Evolutionary conservation across 768 basidiomycete genomes (phyloP), one percentile per base, ranked within the genome.

Genomic region (Ramaria rubella): DNA sequence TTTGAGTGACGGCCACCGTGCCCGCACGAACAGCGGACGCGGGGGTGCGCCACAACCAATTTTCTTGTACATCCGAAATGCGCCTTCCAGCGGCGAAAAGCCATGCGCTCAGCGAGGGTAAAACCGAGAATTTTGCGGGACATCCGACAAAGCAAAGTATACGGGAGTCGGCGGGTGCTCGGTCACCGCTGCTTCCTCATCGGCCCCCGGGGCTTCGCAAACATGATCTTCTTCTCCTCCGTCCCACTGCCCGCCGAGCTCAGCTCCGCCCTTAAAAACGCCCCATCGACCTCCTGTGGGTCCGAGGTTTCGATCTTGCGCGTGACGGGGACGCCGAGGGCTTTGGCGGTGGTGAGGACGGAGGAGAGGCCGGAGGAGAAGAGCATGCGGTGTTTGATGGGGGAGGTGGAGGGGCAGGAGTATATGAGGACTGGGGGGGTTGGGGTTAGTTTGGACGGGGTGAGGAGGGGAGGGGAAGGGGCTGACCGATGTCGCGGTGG

Each of bases 341-440:
- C 71, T 59, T 83, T 83, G 30, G 80, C 82, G 7, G 78, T 71
- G 50, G 76, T 74, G 63, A 80, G 85, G 6, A 86, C 76, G 19
- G 78, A 68, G 9, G 75, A 63, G 11, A 81, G 80, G 8, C 82
- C 84, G 2, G 86, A 84, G 0, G 92, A 90, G 70, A 94, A 95
- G 33, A 96, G 67, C 90, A 98, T 94, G 43, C 93, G 80, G 59
- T 85, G 76, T 64, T 90, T 91, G 71, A 96, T 78, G 1, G 89
- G 87, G 5, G 88, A 90, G 14, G 70, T 64, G 3, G 84, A 78
- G 0, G 94, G 94, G 68, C 94, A 98, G 19, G 87, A 88, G 70
- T 97, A 98, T 56, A 96, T 88, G 70, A 93, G 94, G 49, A 89
- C 87, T 92, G 60, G 6, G n/a, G 29, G 24, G n/a, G n/a, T n/a